phyloP scores from a whole-genome alignment of 2,329 filamentous ascomycete species.

The Sporothrix dimorphospora region DNA sequence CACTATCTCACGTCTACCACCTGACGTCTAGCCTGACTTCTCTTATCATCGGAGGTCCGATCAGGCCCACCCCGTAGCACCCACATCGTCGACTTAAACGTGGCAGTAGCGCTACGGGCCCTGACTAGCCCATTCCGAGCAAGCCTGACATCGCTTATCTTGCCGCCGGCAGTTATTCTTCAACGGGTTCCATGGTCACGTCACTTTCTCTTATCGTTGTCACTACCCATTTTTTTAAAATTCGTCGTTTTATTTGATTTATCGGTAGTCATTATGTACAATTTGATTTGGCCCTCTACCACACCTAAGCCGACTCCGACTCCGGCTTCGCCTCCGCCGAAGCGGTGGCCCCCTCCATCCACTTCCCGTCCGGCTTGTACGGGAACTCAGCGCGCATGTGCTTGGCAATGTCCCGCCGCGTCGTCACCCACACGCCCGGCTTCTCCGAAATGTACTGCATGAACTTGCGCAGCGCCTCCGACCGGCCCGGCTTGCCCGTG shows the following conservation, averaged over 20 bases:
- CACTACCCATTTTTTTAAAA: no score
- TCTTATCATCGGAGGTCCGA: constrained; percentile 15
- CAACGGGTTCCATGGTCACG: background rate
- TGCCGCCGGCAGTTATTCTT: background rate
- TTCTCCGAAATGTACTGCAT: constrained; percentile 57
- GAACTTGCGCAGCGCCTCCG: constrained; percentile 55
- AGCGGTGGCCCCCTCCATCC: background rate
- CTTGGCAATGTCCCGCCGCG: constrained; percentile 56
- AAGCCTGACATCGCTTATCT: background rate
- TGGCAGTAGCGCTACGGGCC: background rate
- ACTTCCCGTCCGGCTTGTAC: constrained; percentile 41
- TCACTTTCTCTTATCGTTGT: background rate
- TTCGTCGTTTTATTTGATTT: background rate
- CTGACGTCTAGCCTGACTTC: background rate
- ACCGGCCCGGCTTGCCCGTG: constrained; percentile 56
- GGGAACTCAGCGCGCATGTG: constrained; percentile 53
- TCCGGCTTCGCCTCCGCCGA: background rate
- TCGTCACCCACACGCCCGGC: constrained; percentile 58
- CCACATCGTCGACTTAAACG: background rate
- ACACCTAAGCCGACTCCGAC: background rate
- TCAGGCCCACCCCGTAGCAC: background rate
- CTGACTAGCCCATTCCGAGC: background rate
- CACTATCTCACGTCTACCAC: background rate
- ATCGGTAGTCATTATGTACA: no score
- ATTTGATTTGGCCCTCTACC: no score